Percentiles rank a stretch among this genome's conserved stretches.
These are phyloP conservation scores for Metschnikowia amazonensis DNA, from an alignment of 805 yeast genomes.

Conservation along the genomic window DNA sequence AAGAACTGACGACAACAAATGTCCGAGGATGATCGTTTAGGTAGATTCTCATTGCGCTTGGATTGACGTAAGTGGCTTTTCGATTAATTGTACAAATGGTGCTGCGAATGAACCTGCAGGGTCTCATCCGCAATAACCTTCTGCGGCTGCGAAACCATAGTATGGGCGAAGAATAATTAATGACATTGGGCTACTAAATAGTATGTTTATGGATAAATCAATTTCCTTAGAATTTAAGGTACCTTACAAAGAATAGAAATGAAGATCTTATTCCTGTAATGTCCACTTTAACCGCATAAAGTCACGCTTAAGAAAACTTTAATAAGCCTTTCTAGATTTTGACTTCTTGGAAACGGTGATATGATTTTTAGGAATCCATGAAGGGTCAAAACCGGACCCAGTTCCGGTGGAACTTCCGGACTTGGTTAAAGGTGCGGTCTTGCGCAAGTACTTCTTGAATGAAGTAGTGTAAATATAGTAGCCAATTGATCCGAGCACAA, in stretches of 20 bases:
- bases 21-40: slow-evolving; percentile 66
- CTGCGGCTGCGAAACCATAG: background rate
- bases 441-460: slow-evolving; percentile 43
- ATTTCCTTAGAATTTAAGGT: background rate
- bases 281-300: background rate
- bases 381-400: slow-evolving; percentile 14
- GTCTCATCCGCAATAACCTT: background rate
- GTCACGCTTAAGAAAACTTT: background rate
- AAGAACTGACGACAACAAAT: slow-evolving; percentile 58
- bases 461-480: slow-evolving; percentile 45
- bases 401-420: slow-evolving; percentile 14
- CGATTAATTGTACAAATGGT: background rate
- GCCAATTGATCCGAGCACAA: slow-evolving; percentile 22
- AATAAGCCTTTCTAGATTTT: slow-evolving; percentile 16
- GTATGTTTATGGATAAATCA: too few species aligned
- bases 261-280: background rate
- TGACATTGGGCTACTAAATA: background rate
- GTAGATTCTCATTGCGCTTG: slow-evolving; percentile 51
- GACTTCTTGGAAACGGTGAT: slow-evolving; percentile 11
- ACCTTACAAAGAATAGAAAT: background rate
- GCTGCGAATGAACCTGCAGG: slow-evolving; percentile 6
- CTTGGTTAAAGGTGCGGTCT: slow-evolving; percentile 29
- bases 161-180: background rate
- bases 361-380: slow-evolving; percentile 17
- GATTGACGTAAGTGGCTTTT: background rate